Evolutionary conservation across 441 rosid genomes (phyloP), one percentile per base, ranked within the genome.

Genomic region (Bocquillonia castaneifolia): DNA sequence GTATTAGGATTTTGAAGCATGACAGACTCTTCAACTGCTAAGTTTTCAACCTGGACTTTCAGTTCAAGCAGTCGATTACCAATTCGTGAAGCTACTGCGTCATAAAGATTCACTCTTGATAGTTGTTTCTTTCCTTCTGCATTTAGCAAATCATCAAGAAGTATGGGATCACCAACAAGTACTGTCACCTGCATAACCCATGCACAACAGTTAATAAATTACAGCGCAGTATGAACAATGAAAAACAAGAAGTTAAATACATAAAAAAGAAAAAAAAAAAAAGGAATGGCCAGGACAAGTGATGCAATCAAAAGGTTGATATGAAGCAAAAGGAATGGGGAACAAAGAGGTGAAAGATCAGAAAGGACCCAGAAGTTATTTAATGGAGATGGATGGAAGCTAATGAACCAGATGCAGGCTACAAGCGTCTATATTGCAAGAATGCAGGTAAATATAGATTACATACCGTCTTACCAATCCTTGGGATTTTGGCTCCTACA

Each of bases 391-490:
- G 6, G 0, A 6, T n/a, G n/a, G n/a, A n/a, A n/a, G n/a, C n/a
- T n/a, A n/a, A n/a, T n/a, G n/a, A n/a, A n/a, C n/a, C n/a, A 18
- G 6, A 20, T 20, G 23, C 32, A 56, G 17, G 7, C 1, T 17
- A 18, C 6, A 31, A 56, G 8, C 10, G 1, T 50, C 15, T 58
- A 34, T 5, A 39, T 5, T 26, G 25, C 42, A 32, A 12, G 29
- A 47, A n/a, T n/a, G 20, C 42, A 64, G 45, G 29, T 63, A 7
- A 6, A 48, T 28, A 1, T 28, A 57, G 60, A 47, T 52, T 29
- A 74, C 88, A 44, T 77, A 93, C 99, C 64, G 83, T 88, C 70
- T 89, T 91, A 70, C 99, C 97, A 72, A 91, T 86, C 73, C 93
- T 87, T 14, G 99, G 99, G 63, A 91, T 71, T 69, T 55, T 91